A percentile compares a stretch with the other conserved stretches of the same genome.
Conservation (phyloP, 129 eudicot species). For the Glebionis coronaria region DNA sequence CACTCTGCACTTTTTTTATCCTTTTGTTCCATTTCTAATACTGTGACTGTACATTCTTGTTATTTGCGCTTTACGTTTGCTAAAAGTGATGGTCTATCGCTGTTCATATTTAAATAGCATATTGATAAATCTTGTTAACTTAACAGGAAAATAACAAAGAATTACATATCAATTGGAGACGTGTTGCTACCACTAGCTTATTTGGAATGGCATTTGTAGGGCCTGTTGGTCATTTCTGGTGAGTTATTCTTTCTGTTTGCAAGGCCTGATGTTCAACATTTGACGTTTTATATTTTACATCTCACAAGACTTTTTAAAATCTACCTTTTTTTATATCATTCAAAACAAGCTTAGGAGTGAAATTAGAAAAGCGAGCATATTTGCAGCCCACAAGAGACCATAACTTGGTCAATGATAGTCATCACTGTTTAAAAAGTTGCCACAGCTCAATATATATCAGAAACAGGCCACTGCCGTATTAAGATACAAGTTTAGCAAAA, state of each 20-base stretch:
- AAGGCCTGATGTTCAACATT: not conserved
- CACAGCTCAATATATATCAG: too few species aligned
- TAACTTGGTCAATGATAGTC: too few species aligned
- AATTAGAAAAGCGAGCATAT: too few species aligned
- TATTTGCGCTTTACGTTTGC: not conserved
- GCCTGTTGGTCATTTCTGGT: constrained; percentile 99
- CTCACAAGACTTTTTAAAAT: too few species aligned
- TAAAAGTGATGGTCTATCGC: not conserved
- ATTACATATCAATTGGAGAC: constrained; percentile 75
- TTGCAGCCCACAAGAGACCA: too few species aligned
- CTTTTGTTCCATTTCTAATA: not conserved
- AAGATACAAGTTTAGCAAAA: too few species aligned
- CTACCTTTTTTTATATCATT: too few species aligned
- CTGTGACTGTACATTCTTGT: constrained; percentile 7
- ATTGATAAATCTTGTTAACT: not conserved
- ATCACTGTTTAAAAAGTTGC: too few species aligned
- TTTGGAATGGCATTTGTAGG: constrained; percentile 96
- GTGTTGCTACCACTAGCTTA: constrained; percentile 82
- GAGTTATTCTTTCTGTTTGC: constrained; percentile 23
- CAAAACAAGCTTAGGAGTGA: too few species aligned
- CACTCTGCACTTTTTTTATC: not conserved
- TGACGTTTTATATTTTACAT: not conserved
- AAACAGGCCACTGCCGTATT: too few species aligned
- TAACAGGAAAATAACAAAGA: constrained; percentile 60
- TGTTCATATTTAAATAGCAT: not conserved